Percentiles rank a stretch among this genome's conserved stretches.
Conservation (phyloP, 169 alveolate genomes). For the Plasmodium gonderi region DNA sequence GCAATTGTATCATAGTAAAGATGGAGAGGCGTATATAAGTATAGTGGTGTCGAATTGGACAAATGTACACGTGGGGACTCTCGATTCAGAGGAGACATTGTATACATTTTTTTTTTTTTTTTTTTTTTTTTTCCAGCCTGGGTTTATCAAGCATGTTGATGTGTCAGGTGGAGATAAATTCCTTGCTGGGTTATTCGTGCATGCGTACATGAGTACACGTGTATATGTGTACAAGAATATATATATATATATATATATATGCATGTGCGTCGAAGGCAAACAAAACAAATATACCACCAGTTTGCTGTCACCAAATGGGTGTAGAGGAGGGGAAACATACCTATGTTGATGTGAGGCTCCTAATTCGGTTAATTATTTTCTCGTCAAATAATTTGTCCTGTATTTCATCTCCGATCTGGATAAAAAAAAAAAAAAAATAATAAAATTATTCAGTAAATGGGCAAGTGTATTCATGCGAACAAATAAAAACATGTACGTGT, state of each 20-base stretch:
- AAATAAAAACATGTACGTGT: too few relatives aligned
- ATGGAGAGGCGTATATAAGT: neutral
- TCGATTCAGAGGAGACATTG: neutral
- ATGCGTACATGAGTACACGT: neutral
- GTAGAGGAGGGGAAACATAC: neutral
- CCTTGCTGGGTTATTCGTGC: neutral
- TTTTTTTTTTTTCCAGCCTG: neutral
- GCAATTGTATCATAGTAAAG: neutral
- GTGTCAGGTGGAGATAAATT: neutral
- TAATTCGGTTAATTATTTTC: conserved; percentile 40
- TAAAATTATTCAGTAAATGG: too few relatives aligned
- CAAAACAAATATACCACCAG: neutral
- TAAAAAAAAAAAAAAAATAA: conserved; percentile 1
- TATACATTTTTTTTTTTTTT: neutral
- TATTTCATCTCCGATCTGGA: conserved; percentile 66
- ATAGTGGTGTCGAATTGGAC: neutral
- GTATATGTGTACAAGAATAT: neutral
- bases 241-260: neutral
- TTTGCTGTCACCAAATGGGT: neutral
- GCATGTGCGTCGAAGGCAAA: neutral
- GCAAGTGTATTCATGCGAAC: neutral
- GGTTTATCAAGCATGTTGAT: neutral
- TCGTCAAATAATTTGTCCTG: conserved; percentile 61
- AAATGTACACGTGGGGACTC: neutral
- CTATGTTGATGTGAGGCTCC: neutral